Evolutionary conservation across 108 stramenopile genomes (phyloP), one percentile per base, ranked within the genome.

Genomic region (Fragilaria crotonensis): DNA sequence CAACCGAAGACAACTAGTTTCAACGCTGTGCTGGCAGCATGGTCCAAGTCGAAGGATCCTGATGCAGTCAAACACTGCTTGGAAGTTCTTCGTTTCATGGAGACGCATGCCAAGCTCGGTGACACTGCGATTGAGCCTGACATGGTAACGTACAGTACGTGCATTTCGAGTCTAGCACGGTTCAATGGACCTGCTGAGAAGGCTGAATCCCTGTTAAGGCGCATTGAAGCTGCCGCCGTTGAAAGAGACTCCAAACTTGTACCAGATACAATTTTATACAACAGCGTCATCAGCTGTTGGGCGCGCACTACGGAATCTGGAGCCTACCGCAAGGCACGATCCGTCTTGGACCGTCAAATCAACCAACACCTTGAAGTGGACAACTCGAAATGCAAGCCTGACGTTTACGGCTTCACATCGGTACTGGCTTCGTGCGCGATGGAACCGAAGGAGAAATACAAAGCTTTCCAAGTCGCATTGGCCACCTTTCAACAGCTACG

Each of bases 331-430:
- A 73, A 75, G 45, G 83, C 89, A 7, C 64, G 83, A 9, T 64
- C 73, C 9, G 76, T 90, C 31, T 71, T 90, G 50, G 81, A 90
- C 60, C 68, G 85, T 14, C 89, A 86, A 63, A 68, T 89, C 18
- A 60, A 58, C 44, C 29, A 52, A 22, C 58, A 60, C 54, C 19
- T 70, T 68, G 1, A 47, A 47, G 41, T 67, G 36, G 57, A 60
- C 14, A 60, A 49, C 53, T 31, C 50, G 0, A 45, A 54, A 28
- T 83, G 85, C 31, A 57, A 54, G 30, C 85, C 89, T 11, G 89
- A 90, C 64, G 89, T 86, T 9, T 80, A 67, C 53, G 79, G 85
- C 0, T 90, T 76, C 54, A 87, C 89, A 25, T 81, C 85, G 44
- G 58, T 89, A 63, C 48, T 80, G 48, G 71, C 71, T 20, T 72